phyloP scores from a whole-genome alignment of 352 stramenopile species.

The Thalassiosira sp. region DNA sequence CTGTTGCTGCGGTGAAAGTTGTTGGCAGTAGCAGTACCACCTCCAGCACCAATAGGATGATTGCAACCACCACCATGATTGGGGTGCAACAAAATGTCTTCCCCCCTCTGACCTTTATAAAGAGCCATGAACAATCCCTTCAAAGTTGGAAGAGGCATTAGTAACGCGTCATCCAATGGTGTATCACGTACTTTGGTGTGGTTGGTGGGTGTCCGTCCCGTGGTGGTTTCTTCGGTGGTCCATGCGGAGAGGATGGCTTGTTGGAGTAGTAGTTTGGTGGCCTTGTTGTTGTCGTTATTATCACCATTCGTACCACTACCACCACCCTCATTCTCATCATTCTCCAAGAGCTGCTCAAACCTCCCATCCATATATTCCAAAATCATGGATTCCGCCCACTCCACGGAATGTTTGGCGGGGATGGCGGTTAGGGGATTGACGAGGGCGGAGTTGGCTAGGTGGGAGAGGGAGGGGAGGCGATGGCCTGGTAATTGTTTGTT shows the following conservation, averaged over 20 bases:
- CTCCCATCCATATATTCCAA: conserved; percentile 64
- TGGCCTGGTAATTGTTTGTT: conserved; percentile 16
- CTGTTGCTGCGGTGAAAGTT: no score
- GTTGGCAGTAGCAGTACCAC: no score
- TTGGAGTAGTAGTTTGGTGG: no score
- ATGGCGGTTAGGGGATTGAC: conserved; percentile 70
- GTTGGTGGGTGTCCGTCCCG: conserved; percentile 30
- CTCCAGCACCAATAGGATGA: no score
- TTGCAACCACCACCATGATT: no score
- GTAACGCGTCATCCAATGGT: conserved; percentile 10
- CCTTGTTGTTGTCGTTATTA: no score
- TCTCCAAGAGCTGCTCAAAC: conserved; percentile 27
- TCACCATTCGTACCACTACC: no score
- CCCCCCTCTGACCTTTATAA: conserved; percentile 21
- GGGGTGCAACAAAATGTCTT: no score
- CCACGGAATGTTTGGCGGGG: conserved; percentile 33
- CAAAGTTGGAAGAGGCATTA: conserved; percentile 18
- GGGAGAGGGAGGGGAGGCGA: conserved; percentile 68
- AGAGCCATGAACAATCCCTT: conserved; percentile 19
- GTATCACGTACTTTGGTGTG: background rate
- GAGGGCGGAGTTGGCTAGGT: conserved; percentile 68
- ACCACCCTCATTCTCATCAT: no score
- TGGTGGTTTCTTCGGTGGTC: conserved; percentile 38
- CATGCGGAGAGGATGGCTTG: conserved; percentile 36
- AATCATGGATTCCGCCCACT: conserved; percentile 79